Evolutionary conservation across 2,329 filamentous ascomycete genomes (phyloP).

Genomic region (Venturiaceae sp.): DNA sequence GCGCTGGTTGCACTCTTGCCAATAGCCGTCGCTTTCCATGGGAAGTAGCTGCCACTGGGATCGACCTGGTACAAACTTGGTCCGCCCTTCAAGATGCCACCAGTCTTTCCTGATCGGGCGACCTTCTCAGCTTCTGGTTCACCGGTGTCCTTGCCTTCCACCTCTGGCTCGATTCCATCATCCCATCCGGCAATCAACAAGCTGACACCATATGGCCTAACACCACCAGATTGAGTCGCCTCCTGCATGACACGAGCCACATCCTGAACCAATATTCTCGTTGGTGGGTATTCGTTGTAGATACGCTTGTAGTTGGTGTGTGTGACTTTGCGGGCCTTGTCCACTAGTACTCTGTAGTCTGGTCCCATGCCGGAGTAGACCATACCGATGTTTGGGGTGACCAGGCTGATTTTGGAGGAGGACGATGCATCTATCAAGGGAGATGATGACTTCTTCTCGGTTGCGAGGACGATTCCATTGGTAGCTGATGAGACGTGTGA

Average conservation of each 20-base stretch:
- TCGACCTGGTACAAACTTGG: slow-evolving; percentile 98
- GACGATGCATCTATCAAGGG: slow-evolving; percentile 92
- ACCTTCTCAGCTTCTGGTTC: slow-evolving; percentile 56
- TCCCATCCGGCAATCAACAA: slow-evolving; percentile 96
- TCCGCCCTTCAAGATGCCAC: slow-evolving; percentile 88
- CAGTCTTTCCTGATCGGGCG: slow-evolving; percentile 71
- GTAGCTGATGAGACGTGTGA: slow-evolving; percentile 53
- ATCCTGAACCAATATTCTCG: slow-evolving; percentile 96
- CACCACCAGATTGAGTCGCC: slow-evolving; percentile 94
- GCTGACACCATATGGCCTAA: slow-evolving; percentile 92
- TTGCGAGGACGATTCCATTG: slow-evolving; percentile 96
- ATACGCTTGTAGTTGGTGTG: slow-evolving; percentile 99
- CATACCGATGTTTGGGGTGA: slow-evolving; percentile 99
- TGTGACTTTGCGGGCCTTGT: slow-evolving; percentile 95
- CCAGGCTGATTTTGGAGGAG: slow-evolving; percentile 92
- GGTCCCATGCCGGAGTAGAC: slow-evolving; percentile 99
- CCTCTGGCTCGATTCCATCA: slow-evolving; percentile 85
- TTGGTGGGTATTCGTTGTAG: slow-evolving; percentile 99
- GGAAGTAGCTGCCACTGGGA: slow-evolving; percentile 97
- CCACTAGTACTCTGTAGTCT: slow-evolving; percentile 94
- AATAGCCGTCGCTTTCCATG: slow-evolving; percentile 98
- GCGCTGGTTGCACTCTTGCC: slow-evolving; percentile 97
- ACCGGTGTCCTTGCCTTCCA: slow-evolving; percentile 49
- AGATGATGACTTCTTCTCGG: slow-evolving; percentile 98
- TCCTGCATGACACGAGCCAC: slow-evolving; percentile 98